Conservation (phyloP, 129 eudicot species). For the Logfia minima region DNA sequence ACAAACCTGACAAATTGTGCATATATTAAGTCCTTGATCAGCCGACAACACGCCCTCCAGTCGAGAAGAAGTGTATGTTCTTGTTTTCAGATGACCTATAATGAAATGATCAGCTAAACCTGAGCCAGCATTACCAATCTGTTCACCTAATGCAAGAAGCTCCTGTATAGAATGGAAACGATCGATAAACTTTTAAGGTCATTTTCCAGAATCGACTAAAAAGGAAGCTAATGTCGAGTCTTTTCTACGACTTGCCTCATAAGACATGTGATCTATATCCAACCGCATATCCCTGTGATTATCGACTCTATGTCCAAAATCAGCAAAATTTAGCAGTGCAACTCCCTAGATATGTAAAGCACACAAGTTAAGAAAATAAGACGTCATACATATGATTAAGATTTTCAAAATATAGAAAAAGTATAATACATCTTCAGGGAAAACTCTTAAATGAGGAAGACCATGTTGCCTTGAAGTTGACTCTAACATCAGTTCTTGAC, state of each 20-base stretch:
- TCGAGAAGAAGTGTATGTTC: constrained; percentile 39
- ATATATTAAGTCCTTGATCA: constrained; percentile 52
- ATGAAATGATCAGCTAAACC: constrained; percentile 69
- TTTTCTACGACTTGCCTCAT: constrained; percentile 60
- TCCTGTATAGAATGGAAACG: constrained; percentile 46
- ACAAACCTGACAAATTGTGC: constrained; percentile 82
- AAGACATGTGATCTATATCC: constrained; percentile 97
- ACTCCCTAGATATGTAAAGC: constrained; percentile 44
- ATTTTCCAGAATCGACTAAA: background rate
- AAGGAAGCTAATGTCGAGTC: background rate
- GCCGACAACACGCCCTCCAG: constrained; percentile 36
- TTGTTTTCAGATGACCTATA: constrained; percentile 47
- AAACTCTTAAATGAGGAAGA: constrained; percentile 67
- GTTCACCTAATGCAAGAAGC: constrained; percentile 95
- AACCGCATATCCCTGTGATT: constrained; percentile 93
- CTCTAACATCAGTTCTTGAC: constrained; percentile 49
- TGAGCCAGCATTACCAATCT: constrained; percentile 75
- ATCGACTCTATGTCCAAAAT: constrained; percentile 59
- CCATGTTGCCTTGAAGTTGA: constrained; percentile 56
- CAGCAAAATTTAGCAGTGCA: constrained; percentile 61
- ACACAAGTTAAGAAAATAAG: background rate
- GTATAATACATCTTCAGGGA: constrained; percentile 76
- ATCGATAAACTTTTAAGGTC: background rate
- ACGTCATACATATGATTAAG: background rate
- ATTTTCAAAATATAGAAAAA: constrained; percentile 8